Conservation (phyloP, 768 basidiomycete genomes). For the Tricholoma saponaceum region DNA sequence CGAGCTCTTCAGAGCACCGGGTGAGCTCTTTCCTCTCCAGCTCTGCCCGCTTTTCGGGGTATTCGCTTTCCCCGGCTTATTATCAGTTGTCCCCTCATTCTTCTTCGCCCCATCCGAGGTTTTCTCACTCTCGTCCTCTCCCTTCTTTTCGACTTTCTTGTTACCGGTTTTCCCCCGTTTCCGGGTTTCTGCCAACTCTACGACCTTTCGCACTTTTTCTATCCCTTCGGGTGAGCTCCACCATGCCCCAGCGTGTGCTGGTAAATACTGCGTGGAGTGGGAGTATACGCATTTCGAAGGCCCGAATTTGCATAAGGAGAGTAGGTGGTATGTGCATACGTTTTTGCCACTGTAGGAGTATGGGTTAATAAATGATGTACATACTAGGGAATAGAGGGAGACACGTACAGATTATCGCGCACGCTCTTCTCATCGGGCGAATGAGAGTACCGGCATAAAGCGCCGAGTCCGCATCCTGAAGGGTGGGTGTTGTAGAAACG, state of each 20-base stretch:
- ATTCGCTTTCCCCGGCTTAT: neutral
- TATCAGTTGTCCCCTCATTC: neutral
- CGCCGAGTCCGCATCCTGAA: slow-evolving; percentile 38
- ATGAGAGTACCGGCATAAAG: slow-evolving; percentile 43
- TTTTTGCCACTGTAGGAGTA: slow-evolving; percentile 42
- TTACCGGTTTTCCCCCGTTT: slow-evolving; percentile 11
- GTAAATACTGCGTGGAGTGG: slow-evolving; percentile 29
- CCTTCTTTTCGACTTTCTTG: neutral
- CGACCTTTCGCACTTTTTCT: slow-evolving; percentile 13
- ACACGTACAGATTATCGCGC: slow-evolving; percentile 48
- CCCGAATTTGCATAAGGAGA: slow-evolving; percentile 36
- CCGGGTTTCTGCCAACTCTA: slow-evolving; percentile 17
- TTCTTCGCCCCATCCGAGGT: neutral
- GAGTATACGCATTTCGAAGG: slow-evolving; percentile 33
- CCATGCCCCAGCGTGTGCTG: slow-evolving; percentile 30
- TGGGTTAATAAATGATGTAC: neutral
- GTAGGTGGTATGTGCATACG: slow-evolving; percentile 40
- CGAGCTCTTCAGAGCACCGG: too few relatives aligned
- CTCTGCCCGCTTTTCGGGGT: neutral
- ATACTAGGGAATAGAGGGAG: neutral
- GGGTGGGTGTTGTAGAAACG: slow-evolving; percentile 50
- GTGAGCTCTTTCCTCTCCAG: neutral
- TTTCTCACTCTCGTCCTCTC: neutral
- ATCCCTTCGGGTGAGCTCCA: slow-evolving; percentile 24
- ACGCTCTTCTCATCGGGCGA: slow-evolving; percentile 53